Conservation (phyloP, 371 early-diverging fungal genomes). For the Homolaphlyctis polyrhiza region DNA sequence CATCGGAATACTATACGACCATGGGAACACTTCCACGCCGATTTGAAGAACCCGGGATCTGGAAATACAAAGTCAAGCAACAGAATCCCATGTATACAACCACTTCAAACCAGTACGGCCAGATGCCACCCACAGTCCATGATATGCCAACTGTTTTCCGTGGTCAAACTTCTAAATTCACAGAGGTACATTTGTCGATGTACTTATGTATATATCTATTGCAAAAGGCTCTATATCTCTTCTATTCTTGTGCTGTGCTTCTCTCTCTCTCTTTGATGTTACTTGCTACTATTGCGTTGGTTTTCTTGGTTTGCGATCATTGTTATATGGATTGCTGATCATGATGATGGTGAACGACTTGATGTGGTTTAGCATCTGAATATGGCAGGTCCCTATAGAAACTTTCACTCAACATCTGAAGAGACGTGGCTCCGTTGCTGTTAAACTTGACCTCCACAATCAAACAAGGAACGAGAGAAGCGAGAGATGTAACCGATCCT, state of each 20-base stretch:
- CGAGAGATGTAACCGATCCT: no score
- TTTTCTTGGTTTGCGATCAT: no score
- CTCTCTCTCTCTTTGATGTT: no score
- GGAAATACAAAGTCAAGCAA: slow-evolving; percentile 25
- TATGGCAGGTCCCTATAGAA: slow-evolving; percentile 33
- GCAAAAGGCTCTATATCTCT: background rate
- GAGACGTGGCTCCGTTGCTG: background rate
- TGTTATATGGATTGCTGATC: background rate
- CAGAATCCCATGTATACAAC: slow-evolving; percentile 37
- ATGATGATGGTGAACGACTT: background rate
- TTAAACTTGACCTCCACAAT: no score
- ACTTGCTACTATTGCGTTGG: no score
- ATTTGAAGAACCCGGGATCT: slow-evolving; percentile 25
- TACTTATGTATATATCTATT: background rate
- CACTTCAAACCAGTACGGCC: slow-evolving; percentile 31
- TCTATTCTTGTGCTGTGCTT: no score
- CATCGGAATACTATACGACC: slow-evolving; percentile 19
- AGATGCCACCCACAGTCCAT: slow-evolving; percentile 26
- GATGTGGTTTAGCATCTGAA: slow-evolving; percentile 21
- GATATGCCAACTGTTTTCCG: slow-evolving; percentile 38
- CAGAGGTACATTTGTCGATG: slow-evolving; percentile 32
- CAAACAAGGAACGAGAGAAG: no score
- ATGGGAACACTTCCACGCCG: slow-evolving; percentile 17
- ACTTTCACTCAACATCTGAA: slow-evolving; percentile 28
- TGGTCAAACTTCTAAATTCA: slow-evolving; percentile 32